Base-by-base conservation (phyloP, 1,139 yeast genomes). In the Nakaseomyces bracarensis region DNA sequence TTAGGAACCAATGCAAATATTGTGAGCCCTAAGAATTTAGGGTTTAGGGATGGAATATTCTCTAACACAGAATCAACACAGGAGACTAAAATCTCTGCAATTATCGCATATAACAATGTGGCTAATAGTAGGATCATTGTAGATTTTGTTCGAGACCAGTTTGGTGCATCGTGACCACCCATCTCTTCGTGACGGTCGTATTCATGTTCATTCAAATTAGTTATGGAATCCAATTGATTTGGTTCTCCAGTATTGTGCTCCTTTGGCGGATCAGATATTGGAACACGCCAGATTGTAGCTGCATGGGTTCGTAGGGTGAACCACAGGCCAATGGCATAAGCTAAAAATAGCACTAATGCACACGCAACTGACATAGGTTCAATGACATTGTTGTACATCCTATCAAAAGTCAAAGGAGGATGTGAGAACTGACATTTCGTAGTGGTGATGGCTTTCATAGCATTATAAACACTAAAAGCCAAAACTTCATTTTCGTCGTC, bases 281-380 rank as follows among this genome's bases (percentile, higher is more conserved):
- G 82, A 3, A 77, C 76, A 41, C 89, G 86, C 99, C 98, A 93
- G 50, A 91, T 93, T 63, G 87, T 70, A 1, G 95, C 91, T 0
- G 98, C 98, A 63, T 91, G 99, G 0, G 98, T 91, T 53, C 95
- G 75, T 55, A 91, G 71, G 0, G 99, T 91, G 61, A 91, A 91
- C 75, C 86, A 81, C 41, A 91, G 68, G 1, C 98, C 97, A 63
- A 89, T 81, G n/a, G 78, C 74, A 58, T 91, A 91, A 0, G 96
- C 91, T 13, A 84, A 66, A 57, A 89, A 86, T 41, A 91, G 70
- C 7, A 87, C 77, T 25, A 81, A 53, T 0, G 95, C 95, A 58
- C 95, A 91, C 34, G 83, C 69, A 23, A 82, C 63, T 3, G 95
- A 77, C 61, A 85, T 84, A 2, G 98, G 98, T 53, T 77, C 77